Evolutionary conservation across 805 yeast genomes (phyloP).

Genomic region (Suhomyces xylopsoci): DNA sequence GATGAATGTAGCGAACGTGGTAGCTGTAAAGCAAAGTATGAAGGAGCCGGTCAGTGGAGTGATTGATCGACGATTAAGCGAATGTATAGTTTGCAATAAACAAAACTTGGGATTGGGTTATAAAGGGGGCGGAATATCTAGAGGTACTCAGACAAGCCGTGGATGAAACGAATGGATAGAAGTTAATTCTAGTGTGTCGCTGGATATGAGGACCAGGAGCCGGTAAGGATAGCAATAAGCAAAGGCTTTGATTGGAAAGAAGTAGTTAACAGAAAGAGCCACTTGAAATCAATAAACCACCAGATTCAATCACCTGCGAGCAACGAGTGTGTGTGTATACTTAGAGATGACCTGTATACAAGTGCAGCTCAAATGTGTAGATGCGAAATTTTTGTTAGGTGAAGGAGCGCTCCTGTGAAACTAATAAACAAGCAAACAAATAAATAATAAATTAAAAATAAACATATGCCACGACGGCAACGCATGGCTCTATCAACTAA

Average conservation of each 20-base stretch:
- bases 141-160: not conserved
- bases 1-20: not conserved
- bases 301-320: not conserved
- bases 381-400: not conserved
- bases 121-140: not conserved
- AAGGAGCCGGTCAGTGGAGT: not conserved
- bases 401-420: conserved; percentile 1
- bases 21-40: not conserved
- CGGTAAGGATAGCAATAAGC: not conserved
- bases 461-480: not conserved
- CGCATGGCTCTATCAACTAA: not conserved
- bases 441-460: not conserved
- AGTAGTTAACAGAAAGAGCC: not conserved
- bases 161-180: conserved; percentile 5
- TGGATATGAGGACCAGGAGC: conserved; percentile 2
- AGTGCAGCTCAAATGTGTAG: not conserved
- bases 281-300: not conserved
- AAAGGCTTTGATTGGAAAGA: not conserved
- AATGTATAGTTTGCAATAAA: not conserved
- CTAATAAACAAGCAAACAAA: not conserved
- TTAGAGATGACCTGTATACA: not conserved
- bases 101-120: not conserved
- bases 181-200: conserved; percentile 3
- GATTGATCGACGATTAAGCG: not conserved
- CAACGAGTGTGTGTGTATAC: not conserved